Evolutionary conservation across 306 rosid genomes (phyloP), one percentile per base, ranked within the genome.

Genomic region (Cucumis cinereus): DNA sequence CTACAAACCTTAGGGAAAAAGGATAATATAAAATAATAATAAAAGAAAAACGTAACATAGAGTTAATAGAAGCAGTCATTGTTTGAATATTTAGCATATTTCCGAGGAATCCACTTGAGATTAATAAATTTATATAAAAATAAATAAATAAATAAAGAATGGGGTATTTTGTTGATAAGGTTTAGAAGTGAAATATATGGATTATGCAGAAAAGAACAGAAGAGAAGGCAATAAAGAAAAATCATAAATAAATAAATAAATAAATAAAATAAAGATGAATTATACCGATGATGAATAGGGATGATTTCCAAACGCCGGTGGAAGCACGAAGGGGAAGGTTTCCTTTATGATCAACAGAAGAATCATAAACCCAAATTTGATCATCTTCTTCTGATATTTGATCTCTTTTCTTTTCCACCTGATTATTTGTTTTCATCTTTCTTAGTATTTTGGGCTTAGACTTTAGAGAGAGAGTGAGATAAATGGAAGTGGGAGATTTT

Each of bases 251-350:
- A 41, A 20, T 50, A 50, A 50, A 50, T n/a, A n/a, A 53, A 55
- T 55, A 55, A 54, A 26, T 26, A 30, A 30, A 30, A 30, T 3
- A 30, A 30, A 30, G 35, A 30, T 30, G 3, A 30, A 30, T 30
- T 30, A 30, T 82, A 89, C 93, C 90, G 14, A 89, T 81, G 53
- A 89, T 85, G 80, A 85, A 89, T 82, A 86, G 40, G 33, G 93
- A 79, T 70, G 93, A 89, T 82, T 85, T 89, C 93, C 93, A 89
- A 52, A 83, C 81, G 79, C 93, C 93, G 67, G 91, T 89, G 28
- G 93, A 84, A 81, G 87, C 84, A 78, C 93, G 67, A 4, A 85
- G 90, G 45, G 93, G 93, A 77, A 84, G 52, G 23, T 40, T 79
- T 49, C 90, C 87, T 78, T 82, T 79, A 57, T 87, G 82, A 81